Evolutionary conservation across 1,139 yeast species (phyloP).

Genomic region (Arxiozyma heterogenica): DNA sequence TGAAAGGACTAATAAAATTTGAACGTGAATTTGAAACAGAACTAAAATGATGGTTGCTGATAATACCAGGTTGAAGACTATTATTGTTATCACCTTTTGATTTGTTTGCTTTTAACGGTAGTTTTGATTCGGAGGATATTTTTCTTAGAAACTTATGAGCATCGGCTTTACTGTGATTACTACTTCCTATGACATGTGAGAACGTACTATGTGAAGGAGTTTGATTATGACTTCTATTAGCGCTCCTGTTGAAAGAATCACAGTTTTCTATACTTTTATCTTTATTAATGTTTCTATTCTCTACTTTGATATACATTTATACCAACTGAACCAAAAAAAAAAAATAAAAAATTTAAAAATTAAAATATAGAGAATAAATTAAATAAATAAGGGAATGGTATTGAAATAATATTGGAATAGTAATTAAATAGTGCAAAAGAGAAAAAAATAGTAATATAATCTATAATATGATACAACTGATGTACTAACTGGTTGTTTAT

Average conservation of each 20-base stretch:
- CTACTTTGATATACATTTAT: slow-evolving; percentile 13
- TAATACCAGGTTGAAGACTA: neutral
- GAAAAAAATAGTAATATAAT: no score
- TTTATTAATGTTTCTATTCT: slow-evolving; percentile 1
- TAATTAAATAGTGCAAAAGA: no score
- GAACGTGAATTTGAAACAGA: neutral
- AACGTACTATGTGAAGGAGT: neutral
- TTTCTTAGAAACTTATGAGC: neutral
- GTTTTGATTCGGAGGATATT: neutral
- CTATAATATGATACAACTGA: no score
- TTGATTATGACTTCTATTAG: neutral
- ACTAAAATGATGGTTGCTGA: neutral
- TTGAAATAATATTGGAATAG: no score
- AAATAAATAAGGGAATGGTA: no score
- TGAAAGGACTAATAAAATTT: neutral
- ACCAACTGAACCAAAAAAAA: neutral
- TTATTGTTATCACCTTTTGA: neutral
- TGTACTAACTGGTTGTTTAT: no score
- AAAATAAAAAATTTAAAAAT: no score
- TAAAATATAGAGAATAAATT: no score
- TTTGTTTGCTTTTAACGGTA: neutral
- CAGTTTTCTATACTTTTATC: slow-evolving; percentile 1
- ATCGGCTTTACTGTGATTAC: neutral
- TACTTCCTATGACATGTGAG: neutral
- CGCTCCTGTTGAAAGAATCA: slow-evolving; percentile 1